Conservation (phyloP, 768 basidiomycete species). For the Leccinum rimulosum region DNA sequence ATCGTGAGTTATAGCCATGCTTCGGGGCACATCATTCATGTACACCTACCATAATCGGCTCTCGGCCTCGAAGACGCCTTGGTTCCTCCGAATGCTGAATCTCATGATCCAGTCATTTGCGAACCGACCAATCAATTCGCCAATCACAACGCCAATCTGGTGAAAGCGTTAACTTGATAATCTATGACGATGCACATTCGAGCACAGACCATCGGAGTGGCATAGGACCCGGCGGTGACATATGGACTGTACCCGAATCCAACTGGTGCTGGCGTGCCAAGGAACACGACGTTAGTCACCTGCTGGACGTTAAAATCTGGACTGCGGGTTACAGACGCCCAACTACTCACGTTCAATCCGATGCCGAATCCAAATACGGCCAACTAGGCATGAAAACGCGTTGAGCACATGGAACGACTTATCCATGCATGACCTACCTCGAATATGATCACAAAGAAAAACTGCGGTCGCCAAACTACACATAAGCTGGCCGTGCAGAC, state of each 20-base stretch:
- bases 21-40: too few relatives aligned
- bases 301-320: slow-evolving; percentile 15
- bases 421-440: slow-evolving; percentile 28
- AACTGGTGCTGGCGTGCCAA: slow-evolving; percentile 43
- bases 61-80: slow-evolving; percentile 55
- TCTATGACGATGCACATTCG: not conserved
- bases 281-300: slow-evolving; percentile 56
- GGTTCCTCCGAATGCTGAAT: slow-evolving; percentile 40
- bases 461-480: slow-evolving; percentile 50
- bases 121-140: slow-evolving; percentile 50
- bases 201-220: slow-evolving; percentile 41
- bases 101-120: slow-evolving; percentile 51
- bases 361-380: slow-evolving; percentile 49
- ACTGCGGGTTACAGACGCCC: not conserved
- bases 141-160: slow-evolving; percentile 48
- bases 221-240: slow-evolving; percentile 41
- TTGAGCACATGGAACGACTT: not conserved
- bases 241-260: slow-evolving; percentile 47
- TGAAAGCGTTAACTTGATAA: not conserved
- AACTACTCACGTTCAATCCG: slow-evolving; percentile 39
- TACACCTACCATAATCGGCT: slow-evolving; percentile 38
- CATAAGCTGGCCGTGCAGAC: slow-evolving; percentile 33
- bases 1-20: not conserved
- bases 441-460: slow-evolving; percentile 38
- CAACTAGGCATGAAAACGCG: slow-evolving; percentile 24